A percentile compares a stretch with the other conserved stretches of the same genome.
Conservation (phyloP, 306 rosid species). For the Vigna nakashimae region DNA sequence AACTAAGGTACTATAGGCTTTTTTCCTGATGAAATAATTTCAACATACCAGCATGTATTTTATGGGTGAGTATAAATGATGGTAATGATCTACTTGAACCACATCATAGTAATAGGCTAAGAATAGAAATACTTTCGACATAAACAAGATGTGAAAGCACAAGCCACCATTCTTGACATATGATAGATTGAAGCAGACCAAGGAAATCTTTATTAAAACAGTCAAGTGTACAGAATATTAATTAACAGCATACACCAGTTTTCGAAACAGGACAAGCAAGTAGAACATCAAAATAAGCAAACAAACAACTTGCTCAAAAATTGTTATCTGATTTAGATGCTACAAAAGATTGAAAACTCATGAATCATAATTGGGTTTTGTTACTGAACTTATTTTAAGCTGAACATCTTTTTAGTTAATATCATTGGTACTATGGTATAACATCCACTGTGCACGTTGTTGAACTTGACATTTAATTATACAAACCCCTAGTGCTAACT, state of each 20-base stretch:
- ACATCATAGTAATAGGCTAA: slow-evolving; percentile 6
- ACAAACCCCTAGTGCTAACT: not conserved
- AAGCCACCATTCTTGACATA: slow-evolving; percentile 15
- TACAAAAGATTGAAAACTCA: not conserved
- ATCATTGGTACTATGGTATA: not conserved
- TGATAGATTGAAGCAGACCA: not conserved
- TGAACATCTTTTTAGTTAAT: slow-evolving; percentile 7
- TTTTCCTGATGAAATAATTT: not conserved
- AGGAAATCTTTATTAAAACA: not conserved
- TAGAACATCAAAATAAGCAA: slow-evolving; percentile 1
- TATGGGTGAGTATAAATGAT: not conserved
- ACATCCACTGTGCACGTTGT: not conserved
- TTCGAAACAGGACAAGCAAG: not conserved
- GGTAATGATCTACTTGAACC: not conserved
- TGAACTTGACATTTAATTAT: not conserved
- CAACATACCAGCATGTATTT: slow-evolving; percentile 17
- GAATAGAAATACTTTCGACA: not conserved
- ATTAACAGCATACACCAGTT: not conserved
- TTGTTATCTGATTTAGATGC: not conserved
- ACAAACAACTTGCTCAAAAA: not conserved
- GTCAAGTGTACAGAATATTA: not conserved
- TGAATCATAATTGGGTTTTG: slow-evolving; percentile 11
- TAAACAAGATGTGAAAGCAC: slow-evolving; percentile 6
- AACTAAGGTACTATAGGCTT: not conserved
- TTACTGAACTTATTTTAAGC: slow-evolving; percentile 4